Evolutionary conservation across 768 basidiomycete genomes (phyloP), one percentile per base, ranked within the genome.

Genomic region (Serendipita sp.): DNA sequence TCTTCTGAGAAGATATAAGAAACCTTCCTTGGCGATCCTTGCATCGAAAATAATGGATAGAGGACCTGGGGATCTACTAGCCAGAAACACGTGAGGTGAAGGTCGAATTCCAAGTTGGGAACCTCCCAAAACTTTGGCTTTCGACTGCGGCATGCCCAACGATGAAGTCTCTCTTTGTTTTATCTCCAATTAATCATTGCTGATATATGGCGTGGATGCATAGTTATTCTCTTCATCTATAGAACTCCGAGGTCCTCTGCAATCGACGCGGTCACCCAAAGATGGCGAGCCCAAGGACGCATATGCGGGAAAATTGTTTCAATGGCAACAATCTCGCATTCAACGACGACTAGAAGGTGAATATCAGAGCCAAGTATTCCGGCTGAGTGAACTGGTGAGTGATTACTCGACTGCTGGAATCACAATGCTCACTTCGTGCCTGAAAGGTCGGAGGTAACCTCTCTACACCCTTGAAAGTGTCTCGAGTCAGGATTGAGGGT

Each of bases 401-500:
- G 5, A 58, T 11, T 38, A 38, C 14, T 38, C 11, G 33, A 58
- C 48, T 51, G 13, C 28, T 11, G 53, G 53, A n/a, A 24, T 4
- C 31, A 4, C 26, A 53, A 17, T 9, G 53, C 42, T 33, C 7
- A 20, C 28, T 33, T 20, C 20, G 26, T 60, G n/a, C 33, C 30
- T 45, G 28, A 17, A 62, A 92, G 90, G 79, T 91, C 28, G 79
- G 82, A 65, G 75, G 73, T 20, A 91, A 86, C 68, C 73, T 88
- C 53, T 75, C 83, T 16, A 78, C 84, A 0, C 84, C 84, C 0
- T 72, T 89, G 56, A 77, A 79, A 42, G 78, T 99, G 56, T 81
- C 84, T 14, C 77, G 88, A 1, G 84, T 99, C 17, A 86, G 86
- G 64, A 79, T 98, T 14, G 82, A 88, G 66, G 92, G 92, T 62